Evolutionary conservation across 495 filamentous ascomycete species (phyloP), one percentile per base, ranked within the genome.

Genomic region (Lineolata rhizophorae): DNA sequence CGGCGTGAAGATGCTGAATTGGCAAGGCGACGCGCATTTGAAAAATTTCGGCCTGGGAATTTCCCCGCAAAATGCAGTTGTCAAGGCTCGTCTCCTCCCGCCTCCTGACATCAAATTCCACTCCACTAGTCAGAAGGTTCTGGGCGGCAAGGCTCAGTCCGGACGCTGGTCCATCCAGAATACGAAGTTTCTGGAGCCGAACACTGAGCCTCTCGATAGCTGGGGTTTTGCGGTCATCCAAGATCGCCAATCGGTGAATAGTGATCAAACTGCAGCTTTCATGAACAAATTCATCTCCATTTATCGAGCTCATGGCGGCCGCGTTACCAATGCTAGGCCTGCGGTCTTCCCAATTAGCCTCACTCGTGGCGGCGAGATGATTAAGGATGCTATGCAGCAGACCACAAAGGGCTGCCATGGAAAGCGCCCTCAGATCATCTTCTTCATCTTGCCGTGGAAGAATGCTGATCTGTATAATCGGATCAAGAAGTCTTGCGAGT

Each of bases 101-200:
- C 62, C 64, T 18, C 84, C 87, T 0, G 60, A 72, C 35, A 58
- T 94, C 10, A 42, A 61, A 21, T 93, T 82, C 27, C 48, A 25
- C 17, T 24, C 5, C 9, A 38, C 35, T 14, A 29, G 27, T 13
- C n/a, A n/a, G n/a, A 30, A 26, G 21, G 18, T 32, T 20, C 22
- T 15, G 42, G 60, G 45, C 2, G 50, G 43, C 5, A 56, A 57
- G 18, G 42, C 50, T 12, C 62, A 1, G 58, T 48, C 47, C 20
- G 87, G 84, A 15, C 72, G 77, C 8, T 97, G 87, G 87, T 77
- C 87, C 49, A 62, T 94, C 14, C 69, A 76, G 11, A 71, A 70
- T 19, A 73, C 72, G 46, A 77, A 73, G 36, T 94, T 94, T 44
- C 44, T 72, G 2, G 41, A 47, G 25, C 45, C 64, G 0, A 79